Conservation (phyloP, 2,329 filamentous ascomycete genomes). For the Aspergillus intermedius region DNA sequence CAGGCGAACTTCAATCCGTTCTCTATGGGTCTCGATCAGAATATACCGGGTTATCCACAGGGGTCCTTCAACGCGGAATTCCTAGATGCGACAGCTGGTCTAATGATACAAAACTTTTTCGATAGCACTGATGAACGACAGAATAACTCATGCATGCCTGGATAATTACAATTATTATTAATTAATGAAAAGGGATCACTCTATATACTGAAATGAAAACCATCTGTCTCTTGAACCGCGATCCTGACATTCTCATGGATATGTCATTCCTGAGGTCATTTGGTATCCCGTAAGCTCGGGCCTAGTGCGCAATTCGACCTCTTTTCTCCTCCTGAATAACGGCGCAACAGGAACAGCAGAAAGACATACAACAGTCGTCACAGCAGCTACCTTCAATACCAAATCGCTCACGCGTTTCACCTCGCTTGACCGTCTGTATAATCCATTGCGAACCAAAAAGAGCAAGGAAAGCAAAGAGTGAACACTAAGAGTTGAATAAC, state of each 20-base stretch:
- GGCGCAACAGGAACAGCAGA: constrained; percentile 15
- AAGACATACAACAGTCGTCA: constrained; percentile 12
- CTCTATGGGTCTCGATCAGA: constrained; percentile 6
- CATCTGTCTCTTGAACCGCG: too few species aligned
- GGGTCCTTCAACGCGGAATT: constrained; percentile 14
- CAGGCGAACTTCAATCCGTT: constrained; percentile 7
- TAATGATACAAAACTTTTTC: constrained; percentile 15
- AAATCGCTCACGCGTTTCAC: constrained; percentile 11
- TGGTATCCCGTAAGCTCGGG: constrained; percentile 9
- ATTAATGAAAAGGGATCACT: too few species aligned
- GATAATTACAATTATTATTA: background rate
- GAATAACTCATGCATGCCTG: constrained; percentile 4
- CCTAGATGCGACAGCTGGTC: constrained; percentile 12
- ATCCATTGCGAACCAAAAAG: constrained; percentile 13
- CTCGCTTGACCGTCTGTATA: constrained; percentile 11
- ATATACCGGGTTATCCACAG: constrained; percentile 9
- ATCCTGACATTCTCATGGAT: background rate
- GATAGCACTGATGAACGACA: constrained; percentile 7
- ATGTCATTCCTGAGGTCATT: constrained; percentile 6
- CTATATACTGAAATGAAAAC: too few species aligned
- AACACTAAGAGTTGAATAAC: constrained; percentile 3
- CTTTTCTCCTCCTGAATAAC: constrained; percentile 17
- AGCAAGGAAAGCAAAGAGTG: constrained; percentile 8
- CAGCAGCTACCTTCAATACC: constrained; percentile 13
- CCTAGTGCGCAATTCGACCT: constrained; percentile 11